phyloP scores from a whole-genome alignment of 108 stramenopile genomes.

The Fragilariopsis cylindrus region DNA sequence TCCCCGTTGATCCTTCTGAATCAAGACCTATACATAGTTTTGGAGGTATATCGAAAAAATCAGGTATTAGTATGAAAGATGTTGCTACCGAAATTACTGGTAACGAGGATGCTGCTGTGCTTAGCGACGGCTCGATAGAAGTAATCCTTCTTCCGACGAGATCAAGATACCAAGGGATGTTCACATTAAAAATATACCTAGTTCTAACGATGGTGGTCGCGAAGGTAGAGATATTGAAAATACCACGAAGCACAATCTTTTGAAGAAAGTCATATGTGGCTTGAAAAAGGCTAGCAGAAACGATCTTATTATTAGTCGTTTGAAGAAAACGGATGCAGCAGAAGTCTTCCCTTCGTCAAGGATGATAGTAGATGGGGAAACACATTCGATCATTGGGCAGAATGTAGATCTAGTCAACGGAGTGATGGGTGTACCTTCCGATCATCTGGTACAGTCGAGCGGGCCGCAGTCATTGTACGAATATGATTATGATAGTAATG shows the following conservation, averaged over 20 bases:
- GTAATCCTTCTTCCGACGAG: not conserved
- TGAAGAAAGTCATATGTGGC: not conserved
- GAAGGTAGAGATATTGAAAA: not conserved
- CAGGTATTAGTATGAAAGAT: not conserved
- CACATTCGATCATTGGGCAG: not conserved
- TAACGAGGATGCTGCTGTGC: no score
- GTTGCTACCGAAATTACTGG: not conserved
- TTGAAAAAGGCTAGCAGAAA: not conserved
- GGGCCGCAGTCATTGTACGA: constrained; percentile 43
- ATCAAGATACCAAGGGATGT: not conserved
- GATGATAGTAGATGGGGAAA: constrained; percentile 15
- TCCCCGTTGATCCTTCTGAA: no score
- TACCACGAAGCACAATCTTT: not conserved
- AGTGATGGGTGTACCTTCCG: constrained; percentile 23
- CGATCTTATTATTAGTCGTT: constrained; percentile 11
- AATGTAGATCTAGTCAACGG: not conserved
- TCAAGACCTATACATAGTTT: not conserved
- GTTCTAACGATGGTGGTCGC: not conserved
- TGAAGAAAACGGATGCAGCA: not conserved
- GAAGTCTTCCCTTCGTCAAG: constrained; percentile 23
- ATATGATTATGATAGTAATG: constrained; percentile 40
- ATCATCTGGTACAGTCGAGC: constrained; percentile 2
- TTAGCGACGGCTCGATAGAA: no score
- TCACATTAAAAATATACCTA: not conserved
- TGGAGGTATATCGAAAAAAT: not conserved